A percentile compares a stretch with the other conserved stretches of the same genome.
Evolutionary conservation across 2,329 filamentous ascomycete species (phyloP).

Genomic region (Ophidiomyces ophidiicola): DNA sequence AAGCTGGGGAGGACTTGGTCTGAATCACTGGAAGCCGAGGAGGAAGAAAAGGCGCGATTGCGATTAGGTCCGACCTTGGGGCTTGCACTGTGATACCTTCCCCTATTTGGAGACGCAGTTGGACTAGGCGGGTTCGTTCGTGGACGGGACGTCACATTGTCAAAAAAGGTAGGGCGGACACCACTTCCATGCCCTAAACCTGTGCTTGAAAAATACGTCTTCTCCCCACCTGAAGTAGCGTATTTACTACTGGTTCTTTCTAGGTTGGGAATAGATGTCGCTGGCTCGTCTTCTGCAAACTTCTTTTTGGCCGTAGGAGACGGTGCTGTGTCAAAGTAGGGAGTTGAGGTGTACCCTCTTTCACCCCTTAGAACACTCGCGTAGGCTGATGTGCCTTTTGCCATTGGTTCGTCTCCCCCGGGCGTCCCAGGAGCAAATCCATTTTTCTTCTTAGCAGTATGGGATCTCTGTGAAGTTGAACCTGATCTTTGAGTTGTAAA

Average conservation of each 20-base stretch:
- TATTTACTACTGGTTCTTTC: slow-evolving; percentile 45
- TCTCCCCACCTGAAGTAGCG: slow-evolving; percentile 43
- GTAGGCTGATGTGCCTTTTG: slow-evolving; percentile 42
- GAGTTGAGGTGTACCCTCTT: slow-evolving; percentile 24
- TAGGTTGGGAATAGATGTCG: slow-evolving; percentile 23
- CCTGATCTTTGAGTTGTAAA: slow-evolving; percentile 25
- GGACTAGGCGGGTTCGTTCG: slow-evolving; percentile 28
- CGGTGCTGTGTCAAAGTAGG: slow-evolving; percentile 28
- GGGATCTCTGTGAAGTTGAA: slow-evolving; percentile 26
- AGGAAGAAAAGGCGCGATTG: slow-evolving; percentile 24
- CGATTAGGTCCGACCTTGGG: slow-evolving; percentile 28
- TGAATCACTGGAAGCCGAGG: slow-evolving; percentile 31
- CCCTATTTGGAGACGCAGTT: slow-evolving; percentile 14
- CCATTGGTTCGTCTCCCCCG: slow-evolving; percentile 49
- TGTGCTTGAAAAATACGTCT: slow-evolving; percentile 43
- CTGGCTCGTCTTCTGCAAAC: slow-evolving; percentile 22
- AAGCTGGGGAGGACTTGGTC: slow-evolving; percentile 22
- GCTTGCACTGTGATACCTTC: slow-evolving; percentile 35
- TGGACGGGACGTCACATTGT: slow-evolving; percentile 22
- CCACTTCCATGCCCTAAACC: slow-evolving; percentile 43
- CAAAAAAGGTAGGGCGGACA: slow-evolving; percentile 39
- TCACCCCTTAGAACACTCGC: slow-evolving; percentile 27
- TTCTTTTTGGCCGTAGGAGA: slow-evolving; percentile 29
- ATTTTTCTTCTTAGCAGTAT: slow-evolving; percentile 39
- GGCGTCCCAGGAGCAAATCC: slow-evolving; percentile 49